These are phyloP conservation scores for Aureobasidium sp. DNA, from an alignment of 2,329 filamentous ascomycete species.

Conservation along the genomic window DNA sequence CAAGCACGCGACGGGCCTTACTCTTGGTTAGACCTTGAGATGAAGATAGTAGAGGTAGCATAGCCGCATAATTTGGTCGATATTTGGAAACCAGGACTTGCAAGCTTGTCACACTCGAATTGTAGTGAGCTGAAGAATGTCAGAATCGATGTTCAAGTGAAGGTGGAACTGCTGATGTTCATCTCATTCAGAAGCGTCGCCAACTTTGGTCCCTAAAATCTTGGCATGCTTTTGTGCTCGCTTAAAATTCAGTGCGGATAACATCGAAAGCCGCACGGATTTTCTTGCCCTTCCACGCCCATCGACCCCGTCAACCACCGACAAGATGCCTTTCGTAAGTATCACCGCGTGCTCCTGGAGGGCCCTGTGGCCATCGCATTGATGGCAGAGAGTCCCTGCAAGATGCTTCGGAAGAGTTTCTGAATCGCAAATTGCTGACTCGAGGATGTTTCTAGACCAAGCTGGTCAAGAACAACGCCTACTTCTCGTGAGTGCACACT, in stretches of 20 bases:
- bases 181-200: background rate
- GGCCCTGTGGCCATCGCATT: background rate
- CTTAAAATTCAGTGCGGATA: conserved; percentile 1
- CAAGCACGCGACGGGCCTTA: too few species aligned
- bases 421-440: conserved; percentile 99
- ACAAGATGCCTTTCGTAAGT: conserved; percentile 42
- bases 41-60: too few species aligned
- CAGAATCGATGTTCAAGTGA: background rate
- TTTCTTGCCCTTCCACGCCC: background rate
- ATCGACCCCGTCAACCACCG: conserved; percentile 15
- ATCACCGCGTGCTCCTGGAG: conserved; percentile 14
- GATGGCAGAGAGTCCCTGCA: conserved; percentile 65
- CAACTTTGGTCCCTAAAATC: background rate
- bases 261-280: background rate
- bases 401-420: conserved; percentile 88
- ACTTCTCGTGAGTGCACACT: conserved; percentile 73
- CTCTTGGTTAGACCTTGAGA: too few species aligned
- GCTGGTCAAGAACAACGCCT: conserved; percentile 93
- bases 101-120: too few species aligned
- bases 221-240: background rate
- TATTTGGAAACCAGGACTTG: too few species aligned
- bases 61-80: too few species aligned
- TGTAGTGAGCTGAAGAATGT: too few species aligned
- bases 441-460: conserved; percentile 71
- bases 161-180: background rate